Conservation (phyloP, 2,329 filamentous ascomycete species). For the Hypoxylon sp. region DNA sequence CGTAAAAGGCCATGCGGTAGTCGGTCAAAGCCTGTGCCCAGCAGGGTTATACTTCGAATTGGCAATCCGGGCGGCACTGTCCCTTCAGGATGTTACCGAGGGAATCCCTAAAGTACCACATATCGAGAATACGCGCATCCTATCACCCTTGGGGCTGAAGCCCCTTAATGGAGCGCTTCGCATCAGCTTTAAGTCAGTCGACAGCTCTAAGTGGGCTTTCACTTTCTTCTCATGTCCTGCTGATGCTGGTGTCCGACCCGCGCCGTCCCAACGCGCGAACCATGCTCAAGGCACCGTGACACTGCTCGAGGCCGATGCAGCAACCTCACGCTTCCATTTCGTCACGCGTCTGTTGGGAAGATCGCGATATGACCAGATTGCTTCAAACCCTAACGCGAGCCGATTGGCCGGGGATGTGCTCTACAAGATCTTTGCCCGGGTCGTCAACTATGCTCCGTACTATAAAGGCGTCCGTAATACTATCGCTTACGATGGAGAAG, state of each 20-base stretch:
- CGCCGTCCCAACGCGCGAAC: conserved; percentile 15
- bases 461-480: conserved; percentile 30
- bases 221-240: conserved; percentile 23
- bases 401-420: conserved; percentile 25
- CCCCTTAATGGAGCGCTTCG: conserved; percentile 18
- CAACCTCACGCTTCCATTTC: conserved; percentile 19
- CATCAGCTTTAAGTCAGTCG: conserved; percentile 18
- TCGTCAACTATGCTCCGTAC: conserved; percentile 28
- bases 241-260: neutral
- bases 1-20: conserved; percentile 46
- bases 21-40: conserved; percentile 44
- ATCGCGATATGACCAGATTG: conserved; percentile 22
- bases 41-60: conserved; percentile 50
- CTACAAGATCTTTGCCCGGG: conserved; percentile 34
- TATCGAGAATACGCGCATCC: conserved; percentile 24
- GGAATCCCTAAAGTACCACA: conserved; percentile 21
- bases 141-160: conserved; percentile 25
- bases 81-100: conserved; percentile 5
- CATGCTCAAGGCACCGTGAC: conserved; percentile 29
- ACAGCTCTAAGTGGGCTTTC: conserved; percentile 22
- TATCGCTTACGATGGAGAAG: conserved; percentile 17
- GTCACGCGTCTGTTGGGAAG: conserved; percentile 24
- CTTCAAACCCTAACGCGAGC: conserved; percentile 8
- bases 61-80: conserved; percentile 42
- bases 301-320: conserved; percentile 9